phyloP scores from a whole-genome alignment of 1,139 yeast genomes.

The Ogataea hybrid region DNA sequence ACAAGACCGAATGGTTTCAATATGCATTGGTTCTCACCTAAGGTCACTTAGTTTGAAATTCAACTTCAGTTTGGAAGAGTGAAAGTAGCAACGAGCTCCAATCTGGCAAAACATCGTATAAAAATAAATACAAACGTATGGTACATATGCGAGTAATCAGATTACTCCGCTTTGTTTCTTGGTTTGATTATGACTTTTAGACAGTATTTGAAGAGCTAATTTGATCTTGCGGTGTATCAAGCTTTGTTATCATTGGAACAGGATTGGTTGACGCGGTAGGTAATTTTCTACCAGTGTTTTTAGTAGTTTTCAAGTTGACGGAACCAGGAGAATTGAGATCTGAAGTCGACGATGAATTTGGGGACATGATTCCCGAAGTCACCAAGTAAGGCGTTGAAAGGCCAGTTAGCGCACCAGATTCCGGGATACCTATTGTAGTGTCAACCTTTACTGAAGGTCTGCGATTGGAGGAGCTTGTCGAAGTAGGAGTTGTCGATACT shows the following conservation, averaged over 20 bases:
- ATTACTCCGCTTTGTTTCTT: no score
- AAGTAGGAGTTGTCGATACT: slow-evolving; percentile 17
- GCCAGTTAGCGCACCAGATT: slow-evolving; percentile 36
- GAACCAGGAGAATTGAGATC: slow-evolving; percentile 16
- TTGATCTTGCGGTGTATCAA: slow-evolving; percentile 22
- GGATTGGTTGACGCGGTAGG: slow-evolving; percentile 30
- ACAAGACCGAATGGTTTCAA: no score
- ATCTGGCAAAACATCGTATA: no score
- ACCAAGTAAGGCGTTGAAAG: slow-evolving; percentile 60
- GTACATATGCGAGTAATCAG: no score
- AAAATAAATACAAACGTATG: no score
- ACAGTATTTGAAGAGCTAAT: background rate
- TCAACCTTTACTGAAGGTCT: slow-evolving; percentile 18
- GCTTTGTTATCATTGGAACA: slow-evolving; percentile 33
- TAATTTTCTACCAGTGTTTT: slow-evolving; percentile 13
- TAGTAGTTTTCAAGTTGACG: slow-evolving; percentile 3
- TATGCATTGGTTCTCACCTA: no score
- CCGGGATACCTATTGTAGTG: slow-evolving; percentile 30
- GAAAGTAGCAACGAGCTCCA: no score
- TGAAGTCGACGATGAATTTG: slow-evolving; percentile 39
- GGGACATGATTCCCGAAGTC: slow-evolving; percentile 50
- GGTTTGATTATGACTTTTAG: no score
- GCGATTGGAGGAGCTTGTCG: slow-evolving; percentile 17
- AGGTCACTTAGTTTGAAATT: no score
- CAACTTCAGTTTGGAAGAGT: no score